phyloP scores from a whole-genome alignment of 1,284 basidiomycete genomes.

The Neonothopanus nambi region DNA sequence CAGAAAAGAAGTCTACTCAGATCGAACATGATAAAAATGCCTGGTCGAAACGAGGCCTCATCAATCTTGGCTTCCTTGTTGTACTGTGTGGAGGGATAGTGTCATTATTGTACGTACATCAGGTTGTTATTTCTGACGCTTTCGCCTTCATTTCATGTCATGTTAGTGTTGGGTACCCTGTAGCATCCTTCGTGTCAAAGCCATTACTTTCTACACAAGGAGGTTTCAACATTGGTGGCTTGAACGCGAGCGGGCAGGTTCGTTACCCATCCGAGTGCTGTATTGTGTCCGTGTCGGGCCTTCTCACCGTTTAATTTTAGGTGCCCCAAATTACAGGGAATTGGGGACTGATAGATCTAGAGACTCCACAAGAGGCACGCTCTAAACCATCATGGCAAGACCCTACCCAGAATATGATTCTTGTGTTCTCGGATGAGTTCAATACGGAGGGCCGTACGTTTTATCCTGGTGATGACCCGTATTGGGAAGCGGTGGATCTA shows the following conservation, averaged over 20 bases:
- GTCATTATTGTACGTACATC: conserved; percentile 8
- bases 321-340: conserved; percentile 38
- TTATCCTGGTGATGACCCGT: conserved; percentile 32
- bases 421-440: conserved; percentile 64
- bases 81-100: conserved; percentile 28
- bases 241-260: conserved; percentile 39
- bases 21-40: conserved; percentile 29
- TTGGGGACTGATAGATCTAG: conserved; percentile 49
- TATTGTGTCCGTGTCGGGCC: neutral
- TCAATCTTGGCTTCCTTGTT: conserved; percentile 52
- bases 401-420: conserved; percentile 27
- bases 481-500: conserved; percentile 34
- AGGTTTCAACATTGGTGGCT: conserved; percentile 63
- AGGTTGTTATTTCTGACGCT: neutral
- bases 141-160: conserved; percentile 7
- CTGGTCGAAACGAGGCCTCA: conserved; percentile 39
- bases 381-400: conserved; percentile 43
- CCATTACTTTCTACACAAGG: conserved; percentile 34
- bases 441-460: conserved; percentile 57
- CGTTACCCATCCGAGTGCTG: neutral
- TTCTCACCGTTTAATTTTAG: conserved; percentile 21
- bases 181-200: conserved; percentile 40
- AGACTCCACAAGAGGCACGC: conserved; percentile 47
- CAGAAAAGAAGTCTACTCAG: conserved; percentile 22
- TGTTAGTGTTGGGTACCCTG: conserved; percentile 37